phyloP scores from a whole-genome alignment of 495 filamentous ascomycete genomes.

The Penicillium diatomitis region DNA sequence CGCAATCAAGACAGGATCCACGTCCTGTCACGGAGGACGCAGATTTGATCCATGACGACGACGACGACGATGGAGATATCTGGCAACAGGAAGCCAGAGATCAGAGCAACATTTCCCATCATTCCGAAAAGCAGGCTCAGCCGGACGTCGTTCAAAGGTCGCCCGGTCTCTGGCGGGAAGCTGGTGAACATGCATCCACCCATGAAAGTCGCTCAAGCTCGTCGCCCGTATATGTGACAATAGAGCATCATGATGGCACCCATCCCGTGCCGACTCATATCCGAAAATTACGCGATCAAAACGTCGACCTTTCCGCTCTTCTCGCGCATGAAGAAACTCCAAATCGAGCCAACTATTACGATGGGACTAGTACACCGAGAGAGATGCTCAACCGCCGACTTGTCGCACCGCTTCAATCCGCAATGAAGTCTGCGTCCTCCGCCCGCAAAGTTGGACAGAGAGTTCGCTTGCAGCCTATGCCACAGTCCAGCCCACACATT shows the following conservation, averaged over 20 bases:
- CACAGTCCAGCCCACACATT: conserved; percentile 21
- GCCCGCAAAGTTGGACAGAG: conserved; percentile 10
- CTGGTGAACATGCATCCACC: background rate
- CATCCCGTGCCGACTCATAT: conserved; percentile 28
- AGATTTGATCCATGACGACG: conserved; percentile 6
- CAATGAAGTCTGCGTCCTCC: conserved; percentile 7
- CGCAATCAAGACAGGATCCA: background rate
- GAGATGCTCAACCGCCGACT: conserved; percentile 13
- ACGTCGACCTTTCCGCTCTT: conserved; percentile 30
- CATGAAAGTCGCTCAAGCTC: conserved; percentile 9
- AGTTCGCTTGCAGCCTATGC: conserved; percentile 17
- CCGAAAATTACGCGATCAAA: conserved; percentile 28
- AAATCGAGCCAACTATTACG: conserved; percentile 33
- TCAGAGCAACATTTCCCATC: conserved; percentile 21
- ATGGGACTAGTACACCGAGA: conserved; percentile 29
- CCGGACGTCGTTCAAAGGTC: background rate
- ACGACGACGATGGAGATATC: conserved; percentile 33
- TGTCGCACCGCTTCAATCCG: conserved; percentile 7
- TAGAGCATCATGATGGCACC: conserved; percentile 19
- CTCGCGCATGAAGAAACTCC: conserved; percentile 30
- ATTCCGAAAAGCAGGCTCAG: conserved; percentile 8
- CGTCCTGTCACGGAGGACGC: conserved; percentile 3
- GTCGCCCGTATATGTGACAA: conserved; percentile 26
- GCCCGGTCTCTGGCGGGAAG: conserved; percentile 9
- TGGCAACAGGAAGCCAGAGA: conserved; percentile 39